These are phyloP conservation scores for Spencermartinsiella ligniputridi DNA, from an alignment of 1,139 yeast species.

Conservation along the genomic window DNA sequence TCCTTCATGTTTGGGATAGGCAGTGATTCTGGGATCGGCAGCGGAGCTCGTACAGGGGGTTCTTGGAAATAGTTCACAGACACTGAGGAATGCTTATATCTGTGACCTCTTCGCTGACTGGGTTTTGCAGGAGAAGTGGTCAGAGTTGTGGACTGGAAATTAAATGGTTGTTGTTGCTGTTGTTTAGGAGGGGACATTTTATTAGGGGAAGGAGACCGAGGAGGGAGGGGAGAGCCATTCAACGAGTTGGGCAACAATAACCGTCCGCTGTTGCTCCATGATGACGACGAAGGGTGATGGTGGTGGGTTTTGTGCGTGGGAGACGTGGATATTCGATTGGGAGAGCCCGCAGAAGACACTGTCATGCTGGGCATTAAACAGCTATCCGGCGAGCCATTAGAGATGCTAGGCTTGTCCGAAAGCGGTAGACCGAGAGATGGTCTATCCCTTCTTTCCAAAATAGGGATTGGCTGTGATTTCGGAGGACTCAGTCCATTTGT, in stretches of 20 bases:
- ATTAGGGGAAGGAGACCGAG: conserved; percentile 1
- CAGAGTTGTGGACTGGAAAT: conserved; percentile 32
- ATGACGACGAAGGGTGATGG: neutral
- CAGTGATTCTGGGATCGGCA: conserved; percentile 68
- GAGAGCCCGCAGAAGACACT: neutral
- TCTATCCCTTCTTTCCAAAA: no score
- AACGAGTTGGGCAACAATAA: neutral
- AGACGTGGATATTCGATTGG: conserved; percentile 10
- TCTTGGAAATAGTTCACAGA: conserved; percentile 95
- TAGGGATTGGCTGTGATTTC: neutral
- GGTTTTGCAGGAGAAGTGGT: conserved; percentile 23
- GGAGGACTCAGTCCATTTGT: no score
- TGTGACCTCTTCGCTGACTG: conserved; percentile 82
- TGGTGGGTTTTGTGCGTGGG: conserved; percentile 1
- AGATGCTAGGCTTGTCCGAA: neutral
- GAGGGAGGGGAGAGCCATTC: neutral
- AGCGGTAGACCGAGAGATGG: no score
- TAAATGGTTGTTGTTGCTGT: no score
- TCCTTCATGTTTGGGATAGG: conserved; percentile 75
- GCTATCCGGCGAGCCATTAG: neutral
- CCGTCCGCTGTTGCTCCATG: neutral
- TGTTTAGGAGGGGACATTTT: conserved; percentile 5
- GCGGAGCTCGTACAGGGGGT: conserved; percentile 69
- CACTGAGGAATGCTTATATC: conserved; percentile 95
- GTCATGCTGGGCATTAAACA: neutral